Base-by-base conservation (phyloP, 2,329 filamentous ascomycete species). In the Penicillium expansum region DNA sequence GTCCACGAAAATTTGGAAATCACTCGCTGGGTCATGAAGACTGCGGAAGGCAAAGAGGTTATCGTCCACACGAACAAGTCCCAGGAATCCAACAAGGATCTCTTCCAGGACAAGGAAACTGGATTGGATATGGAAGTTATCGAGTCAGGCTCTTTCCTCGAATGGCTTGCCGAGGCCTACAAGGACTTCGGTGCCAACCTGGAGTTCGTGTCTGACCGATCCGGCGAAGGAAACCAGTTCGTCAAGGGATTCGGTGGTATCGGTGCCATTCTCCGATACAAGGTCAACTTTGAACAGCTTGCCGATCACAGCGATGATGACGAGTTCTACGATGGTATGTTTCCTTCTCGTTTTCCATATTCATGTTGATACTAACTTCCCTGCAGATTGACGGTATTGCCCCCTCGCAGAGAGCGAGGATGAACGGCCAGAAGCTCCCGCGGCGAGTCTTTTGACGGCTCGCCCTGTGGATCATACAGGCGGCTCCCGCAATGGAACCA, bases 211-310 rank as follows among this genome's bases (percentile, higher is more conserved):
- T 97, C 94, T 48, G 95, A 99, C 76, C 89, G 92, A 65, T 97
- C 93, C 59, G 96, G 91, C 60, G 94, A 99, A 80, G 94, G 94
- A 74, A 99, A 99, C 80, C 94, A 99, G 82, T 99, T 99, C 79
- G 94, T 99, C 71, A 97, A 97, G 82, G 94, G 94, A 63, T 99
- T 99, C 73, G 94, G 94, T 87, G 94, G 94, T 73, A 96, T 99
- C 69, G 94, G 94, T 67, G 93, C 93, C 64, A 88, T 99, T 71
- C 86, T 99, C 74, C 92, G 94, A 69, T 99, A 99, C 87, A 97
- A 97, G 83, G 91, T 99, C 83, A 99, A 99, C 83, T 99, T 99
- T 80, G 95, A 99, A 80, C 95, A 99, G 79, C 85, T 99, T 77
- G 89, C 89, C 77, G 94, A 97, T 76, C 83, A 89, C 76, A 86